Evolutionary conservation across 1,284 basidiomycete genomes (phyloP).

Genomic region (Sphaerobolus stellatus): DNA sequence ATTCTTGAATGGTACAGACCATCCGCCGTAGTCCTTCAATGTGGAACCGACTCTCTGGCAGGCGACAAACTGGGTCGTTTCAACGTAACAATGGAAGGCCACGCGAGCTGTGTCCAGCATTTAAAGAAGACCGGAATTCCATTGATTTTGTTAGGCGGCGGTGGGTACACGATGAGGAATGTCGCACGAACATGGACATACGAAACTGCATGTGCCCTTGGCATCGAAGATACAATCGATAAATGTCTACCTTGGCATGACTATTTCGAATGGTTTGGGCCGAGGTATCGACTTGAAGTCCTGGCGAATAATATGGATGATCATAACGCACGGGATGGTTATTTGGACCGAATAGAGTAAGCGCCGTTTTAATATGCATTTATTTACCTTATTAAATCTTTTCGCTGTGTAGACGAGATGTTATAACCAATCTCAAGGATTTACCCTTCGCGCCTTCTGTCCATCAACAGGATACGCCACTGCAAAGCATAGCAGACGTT

Average conservation of each 20-base stretch:
- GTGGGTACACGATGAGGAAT: constrained; percentile 48
- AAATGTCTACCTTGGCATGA: constrained; percentile 58
- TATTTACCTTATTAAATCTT: neutral
- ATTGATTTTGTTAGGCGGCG: constrained; percentile 53
- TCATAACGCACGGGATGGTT: constrained; percentile 48
- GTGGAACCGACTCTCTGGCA: constrained; percentile 57
- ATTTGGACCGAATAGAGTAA: constrained; percentile 52
- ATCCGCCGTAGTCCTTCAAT: constrained; percentile 55
- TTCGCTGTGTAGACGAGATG: constrained; percentile 32
- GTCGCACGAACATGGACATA: constrained; percentile 11
- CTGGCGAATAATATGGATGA: constrained; percentile 58
- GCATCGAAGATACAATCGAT: constrained; percentile 40
- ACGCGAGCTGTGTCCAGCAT: constrained; percentile 58
- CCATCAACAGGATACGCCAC: constrained; percentile 38
- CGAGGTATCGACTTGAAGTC: constrained; percentile 61
- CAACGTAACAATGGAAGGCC: constrained; percentile 55
- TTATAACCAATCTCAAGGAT: constrained; percentile 51
- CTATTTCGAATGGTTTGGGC: constrained; percentile 63
- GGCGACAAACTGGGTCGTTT: constrained; percentile 65
- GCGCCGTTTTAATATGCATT: constrained; percentile 13
- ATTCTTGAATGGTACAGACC: constrained; percentile 59
- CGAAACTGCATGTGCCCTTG: constrained; percentile 40
- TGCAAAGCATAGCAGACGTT: neutral
- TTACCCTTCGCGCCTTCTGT: constrained; percentile 57
- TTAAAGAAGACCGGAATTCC: constrained; percentile 58